Base-by-base conservation (phyloP, 495 filamentous ascomycete genomes). In the Tuber magnatum region DNA sequence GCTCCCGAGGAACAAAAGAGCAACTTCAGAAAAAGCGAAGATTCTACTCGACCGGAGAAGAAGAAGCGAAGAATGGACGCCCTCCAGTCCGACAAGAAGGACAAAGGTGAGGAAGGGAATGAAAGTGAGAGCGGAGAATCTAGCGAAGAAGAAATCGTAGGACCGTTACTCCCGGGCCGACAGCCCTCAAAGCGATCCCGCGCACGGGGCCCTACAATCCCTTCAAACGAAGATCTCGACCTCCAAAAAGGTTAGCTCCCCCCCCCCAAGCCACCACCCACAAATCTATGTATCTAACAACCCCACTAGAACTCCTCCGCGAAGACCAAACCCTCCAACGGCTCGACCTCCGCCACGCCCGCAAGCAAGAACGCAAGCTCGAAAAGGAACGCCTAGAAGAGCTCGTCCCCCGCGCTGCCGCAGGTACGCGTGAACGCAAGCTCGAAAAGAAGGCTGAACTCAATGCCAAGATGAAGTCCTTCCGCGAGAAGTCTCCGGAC, bases 381-480 rank as follows among this genome's bases (percentile, higher is more conserved):
- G 88, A 92, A 77, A 88, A 88, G 71, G 89, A 88, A 42, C 86
- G 85, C 0, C 86, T 94, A 0, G 94, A 97, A 16, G 94, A 97
- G 74, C 84, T 97, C 18, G 88, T 86, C 0, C 94, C 95, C 6
- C 91, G 93, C 22, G 93, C 94, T 0, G 93, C 94, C 70, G 84
- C 94, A 0, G 94, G 94, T 1, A 94, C 93, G 3, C 89, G 90
- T 40, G 95, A 97, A 83, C 89, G 94, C 14, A 88, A 89, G 73
- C 86, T 99, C 7, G 94, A 99, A 86, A 97, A 97, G 86, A 90
- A 90, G 70, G 81, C 83, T 61, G 87, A 86, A 74, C 77, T 87
- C 20, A 87, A 86, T 73, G 89, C 88, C 20, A 88, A 87, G 84
- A 85, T 91, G 84, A 83, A 85, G 10, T 84, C 83, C 32, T 92